These are phyloP conservation scores for Torulaspora globosa DNA, from an alignment of 1,139 yeast genomes.

Conservation along the genomic window DNA sequence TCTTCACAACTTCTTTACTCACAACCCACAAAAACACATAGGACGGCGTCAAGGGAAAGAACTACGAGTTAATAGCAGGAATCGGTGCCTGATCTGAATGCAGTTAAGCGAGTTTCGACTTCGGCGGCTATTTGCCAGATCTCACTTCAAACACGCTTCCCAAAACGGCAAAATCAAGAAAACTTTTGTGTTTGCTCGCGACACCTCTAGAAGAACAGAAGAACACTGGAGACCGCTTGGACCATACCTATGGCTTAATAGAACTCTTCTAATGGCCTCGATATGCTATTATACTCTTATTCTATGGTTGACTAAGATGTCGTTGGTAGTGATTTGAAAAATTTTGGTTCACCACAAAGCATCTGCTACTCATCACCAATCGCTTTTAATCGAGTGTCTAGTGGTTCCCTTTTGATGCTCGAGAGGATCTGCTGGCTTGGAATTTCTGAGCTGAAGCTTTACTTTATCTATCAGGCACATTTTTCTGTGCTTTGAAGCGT, in stretches of 20 bases:
- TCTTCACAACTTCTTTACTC: too few relatives aligned
- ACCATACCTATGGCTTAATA: background rate
- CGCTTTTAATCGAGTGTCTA: background rate
- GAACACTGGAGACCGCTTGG: background rate
- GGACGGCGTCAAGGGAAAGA: too few relatives aligned
- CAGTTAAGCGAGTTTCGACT: too few relatives aligned
- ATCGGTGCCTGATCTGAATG: too few relatives aligned
- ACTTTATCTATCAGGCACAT: background rate
- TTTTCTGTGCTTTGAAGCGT: constrained; percentile 2
- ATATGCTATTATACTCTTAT: background rate
- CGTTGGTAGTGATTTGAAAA: constrained; percentile 11
- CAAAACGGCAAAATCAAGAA: background rate
- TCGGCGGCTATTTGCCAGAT: background rate
- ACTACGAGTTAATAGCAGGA: too few relatives aligned
- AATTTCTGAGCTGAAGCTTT: background rate
- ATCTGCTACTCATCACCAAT: background rate
- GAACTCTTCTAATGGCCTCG: background rate
- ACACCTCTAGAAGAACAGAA: background rate
- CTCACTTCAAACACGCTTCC: background rate
- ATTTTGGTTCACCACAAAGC: constrained; percentile 9
- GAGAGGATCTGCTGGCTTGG: background rate
- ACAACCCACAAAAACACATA: too few relatives aligned
- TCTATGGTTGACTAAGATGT: background rate
- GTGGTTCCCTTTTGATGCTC: constrained; percentile 1
- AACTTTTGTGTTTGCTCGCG: background rate